phyloP scores from a whole-genome alignment of 257 asterid genomes.

The Anisodus acutangulus region DNA sequence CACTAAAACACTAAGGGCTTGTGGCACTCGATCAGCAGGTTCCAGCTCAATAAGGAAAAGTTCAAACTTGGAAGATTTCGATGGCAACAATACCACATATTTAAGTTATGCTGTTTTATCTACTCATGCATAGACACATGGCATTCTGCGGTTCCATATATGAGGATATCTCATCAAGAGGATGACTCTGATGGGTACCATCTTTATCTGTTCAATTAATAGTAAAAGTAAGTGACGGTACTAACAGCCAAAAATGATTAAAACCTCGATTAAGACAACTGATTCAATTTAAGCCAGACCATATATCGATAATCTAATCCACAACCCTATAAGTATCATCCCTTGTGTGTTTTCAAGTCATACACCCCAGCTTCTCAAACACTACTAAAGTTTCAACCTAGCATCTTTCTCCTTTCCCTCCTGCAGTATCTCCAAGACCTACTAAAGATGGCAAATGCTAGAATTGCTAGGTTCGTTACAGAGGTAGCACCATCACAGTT shows the following conservation, averaged over 20 bases:
- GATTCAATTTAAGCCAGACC: constrained; percentile 34
- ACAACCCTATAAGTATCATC: constrained; percentile 39
- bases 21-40: not conserved
- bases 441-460: constrained; percentile 55
- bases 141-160: constrained; percentile 25
- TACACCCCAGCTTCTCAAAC: not conserved
- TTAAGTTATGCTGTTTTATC: not conserved
- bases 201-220: constrained; percentile 33
- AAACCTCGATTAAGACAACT: constrained; percentile 35
- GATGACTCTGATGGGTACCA: not conserved
- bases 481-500: constrained; percentile 74
- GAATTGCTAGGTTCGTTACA: constrained; percentile 58
- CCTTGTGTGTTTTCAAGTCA: not conserved
- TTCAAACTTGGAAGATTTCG: constrained; percentile 25
- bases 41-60: constrained; percentile 33
- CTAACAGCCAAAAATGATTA: constrained; percentile 40
- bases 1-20: not conserved
- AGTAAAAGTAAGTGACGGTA: constrained; percentile 50
- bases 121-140: constrained; percentile 17
- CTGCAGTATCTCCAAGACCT: not conserved
- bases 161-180: not conserved
- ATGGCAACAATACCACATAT: constrained; percentile 37
- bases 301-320: constrained; percentile 9
- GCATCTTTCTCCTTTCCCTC: not conserved
- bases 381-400: not conserved